A percentile compares a stretch with the other conserved stretches of the same genome.
phyloP scores from a whole-genome alignment of 179 eudicot genomes.

The Spinacia oleracea region DNA sequence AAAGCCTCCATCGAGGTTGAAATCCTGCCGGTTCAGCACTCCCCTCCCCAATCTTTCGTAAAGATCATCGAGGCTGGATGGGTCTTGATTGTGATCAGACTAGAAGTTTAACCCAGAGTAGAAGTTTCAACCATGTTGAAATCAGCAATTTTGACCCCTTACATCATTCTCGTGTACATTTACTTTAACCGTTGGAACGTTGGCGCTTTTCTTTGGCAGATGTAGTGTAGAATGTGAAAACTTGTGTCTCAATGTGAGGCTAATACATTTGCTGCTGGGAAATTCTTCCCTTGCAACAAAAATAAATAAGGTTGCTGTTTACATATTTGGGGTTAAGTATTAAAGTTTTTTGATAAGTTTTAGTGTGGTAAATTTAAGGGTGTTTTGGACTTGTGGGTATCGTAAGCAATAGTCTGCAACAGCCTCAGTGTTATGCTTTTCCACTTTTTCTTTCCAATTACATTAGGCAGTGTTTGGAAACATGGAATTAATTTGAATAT shows the following conservation, averaged over 20 bases:
- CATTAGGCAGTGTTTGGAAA: too few species aligned
- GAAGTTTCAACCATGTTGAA: not conserved
- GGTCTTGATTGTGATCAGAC: not conserved
- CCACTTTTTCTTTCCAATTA: too few species aligned
- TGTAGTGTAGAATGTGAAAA: not conserved
- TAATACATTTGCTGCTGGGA: not conserved
- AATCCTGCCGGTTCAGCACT: not conserved
- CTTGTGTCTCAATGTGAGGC: not conserved
- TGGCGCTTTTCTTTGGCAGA: not conserved
- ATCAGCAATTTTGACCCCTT: not conserved
- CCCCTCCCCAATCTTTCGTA: not conserved
- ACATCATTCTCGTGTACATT: not conserved
- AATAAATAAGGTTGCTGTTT: too few species aligned
- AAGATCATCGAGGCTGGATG: not conserved
- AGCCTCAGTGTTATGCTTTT: too few species aligned
- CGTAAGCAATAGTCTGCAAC: too few species aligned
- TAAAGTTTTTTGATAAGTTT: too few species aligned
- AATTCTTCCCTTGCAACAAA: too few species aligned
- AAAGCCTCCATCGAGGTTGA: not conserved
- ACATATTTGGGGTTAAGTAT: too few species aligned
- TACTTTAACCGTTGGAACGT: not conserved
- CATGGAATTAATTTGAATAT: too few species aligned
- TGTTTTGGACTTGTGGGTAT: too few species aligned
- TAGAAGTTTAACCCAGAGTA: not conserved
- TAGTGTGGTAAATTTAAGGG: too few species aligned